Evolutionary conservation across 2,329 filamentous ascomycete species (phyloP).

Genomic region (Penicillium sp.): DNA sequence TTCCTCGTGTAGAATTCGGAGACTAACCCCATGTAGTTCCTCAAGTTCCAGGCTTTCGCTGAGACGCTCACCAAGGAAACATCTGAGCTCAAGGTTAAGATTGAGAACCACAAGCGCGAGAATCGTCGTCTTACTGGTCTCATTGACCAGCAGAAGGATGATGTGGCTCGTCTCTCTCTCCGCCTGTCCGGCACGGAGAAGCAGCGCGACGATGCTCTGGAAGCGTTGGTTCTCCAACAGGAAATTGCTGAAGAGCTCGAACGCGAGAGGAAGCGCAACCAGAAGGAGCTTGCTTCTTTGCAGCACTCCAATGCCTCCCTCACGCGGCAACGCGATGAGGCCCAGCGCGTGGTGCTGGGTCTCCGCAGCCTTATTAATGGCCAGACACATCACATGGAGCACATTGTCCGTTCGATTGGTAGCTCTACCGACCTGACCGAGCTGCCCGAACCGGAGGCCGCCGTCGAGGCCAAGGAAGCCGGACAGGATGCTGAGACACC

Average conservation of each 20-base stretch:
- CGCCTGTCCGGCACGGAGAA: conserved; percentile 93
- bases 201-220: conserved; percentile 93
- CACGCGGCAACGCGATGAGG: conserved; percentile 83
- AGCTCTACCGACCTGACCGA: too few species aligned
- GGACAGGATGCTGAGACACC: too few species aligned
- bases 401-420: conserved; percentile 83
- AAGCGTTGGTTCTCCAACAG: conserved; percentile 92
- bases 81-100: conserved; percentile 96
- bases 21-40: too few species aligned
- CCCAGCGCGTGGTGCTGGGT: conserved; percentile 92
- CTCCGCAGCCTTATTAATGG: conserved; percentile 90
- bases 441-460: too few species aligned
- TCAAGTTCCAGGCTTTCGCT: conserved; percentile 98
- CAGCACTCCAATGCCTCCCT: conserved; percentile 82
- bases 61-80: conserved; percentile 98
- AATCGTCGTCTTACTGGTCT: conserved; percentile 82
- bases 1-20: too few species aligned
- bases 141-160: conserved; percentile 96
- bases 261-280: conserved; percentile 92
- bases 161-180: conserved; percentile 73
- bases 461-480: conserved; percentile 25
- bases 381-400: conserved; percentile 97
- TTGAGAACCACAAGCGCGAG: conserved; percentile 95
- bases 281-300: conserved; percentile 82
- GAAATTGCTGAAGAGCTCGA: conserved; percentile 99